phyloP scores from a whole-genome alignment of 2,329 filamentous ascomycete genomes.

The Teratosphaeria zuluensis region DNA sequence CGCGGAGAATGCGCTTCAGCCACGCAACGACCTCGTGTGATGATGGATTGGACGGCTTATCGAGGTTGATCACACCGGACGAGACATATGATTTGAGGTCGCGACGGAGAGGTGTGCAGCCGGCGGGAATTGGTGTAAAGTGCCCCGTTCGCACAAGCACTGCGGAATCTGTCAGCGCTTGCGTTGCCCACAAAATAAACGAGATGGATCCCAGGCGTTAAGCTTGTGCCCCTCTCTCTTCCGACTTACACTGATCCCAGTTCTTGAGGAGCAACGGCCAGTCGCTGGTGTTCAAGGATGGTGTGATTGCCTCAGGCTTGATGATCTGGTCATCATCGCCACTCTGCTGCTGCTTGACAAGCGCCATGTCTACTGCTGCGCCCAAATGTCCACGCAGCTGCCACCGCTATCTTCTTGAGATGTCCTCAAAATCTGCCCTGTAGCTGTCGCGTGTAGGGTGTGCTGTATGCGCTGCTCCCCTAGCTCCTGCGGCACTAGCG shows the following conservation, averaged over 20 bases:
- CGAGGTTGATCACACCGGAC: slow-evolving; percentile 95
- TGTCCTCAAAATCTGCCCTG: neutral
- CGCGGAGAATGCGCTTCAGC: slow-evolving; percentile 94
- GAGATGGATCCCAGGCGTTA: neutral
- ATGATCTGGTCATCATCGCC: slow-evolving; percentile 68
- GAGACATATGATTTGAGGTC: slow-evolving; percentile 96
- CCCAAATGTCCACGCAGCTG: neutral
- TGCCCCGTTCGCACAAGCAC: slow-evolving; percentile 89
- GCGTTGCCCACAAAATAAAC: neutral
- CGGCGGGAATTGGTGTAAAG: slow-evolving; percentile 92
- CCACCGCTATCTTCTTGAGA: neutral
- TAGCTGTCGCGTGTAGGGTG: neutral
- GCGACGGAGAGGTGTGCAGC: slow-evolving; percentile 82
- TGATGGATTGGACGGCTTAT: slow-evolving; percentile 95
- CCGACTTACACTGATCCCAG: slow-evolving; percentile 73
- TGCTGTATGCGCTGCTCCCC: neutral
- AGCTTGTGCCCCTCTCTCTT: neutral
- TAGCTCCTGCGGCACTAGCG: slow-evolving; percentile 4
- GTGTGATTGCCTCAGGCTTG: slow-evolving; percentile 78
- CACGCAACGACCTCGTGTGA: slow-evolving; percentile 98
- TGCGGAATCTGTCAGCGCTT: slow-evolving; percentile 31
- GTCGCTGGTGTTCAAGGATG: slow-evolving; percentile 71
- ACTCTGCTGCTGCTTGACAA: slow-evolving; percentile 25
- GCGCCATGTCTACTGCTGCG: slow-evolving; percentile 14
- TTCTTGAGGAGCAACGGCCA: slow-evolving; percentile 95